These are phyloP conservation scores for Phyllosticta paracitricarpa DNA, from an alignment of 2,329 filamentous ascomycete species.

Conservation along the genomic window DNA sequence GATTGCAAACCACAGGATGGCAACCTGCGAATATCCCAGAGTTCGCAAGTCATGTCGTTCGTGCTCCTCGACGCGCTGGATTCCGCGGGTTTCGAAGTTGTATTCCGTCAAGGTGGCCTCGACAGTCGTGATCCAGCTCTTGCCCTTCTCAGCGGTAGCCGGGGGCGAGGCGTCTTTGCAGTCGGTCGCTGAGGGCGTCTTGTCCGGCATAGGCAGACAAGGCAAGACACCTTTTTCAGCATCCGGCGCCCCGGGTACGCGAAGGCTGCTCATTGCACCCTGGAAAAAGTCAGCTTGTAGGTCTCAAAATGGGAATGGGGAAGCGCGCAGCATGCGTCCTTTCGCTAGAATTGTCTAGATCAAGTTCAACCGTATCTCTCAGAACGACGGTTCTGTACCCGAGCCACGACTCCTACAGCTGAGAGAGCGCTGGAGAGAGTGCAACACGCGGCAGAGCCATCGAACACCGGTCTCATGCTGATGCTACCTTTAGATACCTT, in stretches of 20 bases:
- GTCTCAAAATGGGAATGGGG: conserved; percentile 8
- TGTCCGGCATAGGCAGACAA: neutral
- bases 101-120: conserved; percentile 37
- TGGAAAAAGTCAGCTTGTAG: conserved; percentile 1
- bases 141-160: neutral
- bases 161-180: neutral
- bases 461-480: conserved; percentile 11
- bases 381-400: conserved; percentile 24
- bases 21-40: conserved; percentile 47
- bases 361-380: conserved; percentile 48
- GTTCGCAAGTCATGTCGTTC: conserved; percentile 44
- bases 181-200: neutral
- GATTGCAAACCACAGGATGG: conserved; percentile 51
- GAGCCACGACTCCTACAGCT: neutral
- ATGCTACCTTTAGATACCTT: conserved; percentile 11
- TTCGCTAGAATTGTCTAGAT: conserved; percentile 45
- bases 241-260: neutral
- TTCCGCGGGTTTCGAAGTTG: conserved; percentile 51
- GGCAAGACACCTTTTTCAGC: conserved; percentile 2
- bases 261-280: conserved; percentile 4
- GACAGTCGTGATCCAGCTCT: conserved; percentile 17
- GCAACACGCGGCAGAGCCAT: neutral
- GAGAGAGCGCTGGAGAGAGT: neutral
- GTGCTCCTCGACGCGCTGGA: conserved; percentile 45
- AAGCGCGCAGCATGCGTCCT: conserved; percentile 38